Evolutionary conservation across 1,284 basidiomycete species (phyloP), one percentile per base, ranked within the genome.

Genomic region (Rhodotorula glutinis): DNA sequence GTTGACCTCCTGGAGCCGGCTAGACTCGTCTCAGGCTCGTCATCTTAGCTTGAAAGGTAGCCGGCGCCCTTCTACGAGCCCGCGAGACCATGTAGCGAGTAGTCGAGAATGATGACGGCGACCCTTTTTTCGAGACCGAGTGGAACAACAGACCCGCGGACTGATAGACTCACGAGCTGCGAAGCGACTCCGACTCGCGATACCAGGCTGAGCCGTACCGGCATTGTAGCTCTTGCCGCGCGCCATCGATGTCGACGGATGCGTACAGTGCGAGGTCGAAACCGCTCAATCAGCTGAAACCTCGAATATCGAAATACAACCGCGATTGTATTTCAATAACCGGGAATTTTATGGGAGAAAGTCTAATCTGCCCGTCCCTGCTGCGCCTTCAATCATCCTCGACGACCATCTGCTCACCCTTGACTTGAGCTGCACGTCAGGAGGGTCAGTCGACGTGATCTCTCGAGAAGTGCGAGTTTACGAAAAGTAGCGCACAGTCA

Each of bases 401-500:
- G 29, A 73, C 69, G 0, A 68, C 67, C 13, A 73, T 53, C 54
- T 73, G 72, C 47, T 73, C 72, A 8, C 63, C 63, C 65, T 73
- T 73, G 60, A 69, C 51, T 59, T 66, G 65, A 17, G 69, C 72
- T 73, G 47, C 23, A 27, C 4, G 5, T 27, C n/a, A n/a, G n/a
- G n/a, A n/a, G n/a, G n/a, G n/a, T n/a, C n/a, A n/a, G n/a, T n/a
- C n/a, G n/a, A n/a, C n/a, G n/a, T n/a, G n/a, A n/a, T n/a, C n/a
- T n/a, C n/a, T n/a, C n/a, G n/a, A n/a, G n/a, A n/a, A n/a, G n/a
- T n/a, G n/a, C n/a, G n/a, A n/a, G n/a, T n/a, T n/a, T n/a, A n/a
- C n/a, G 14, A 23, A 3, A 1, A 17, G 13, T 0, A 23, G 76
- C 84, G 76, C 73, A 90, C 91, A 87, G 72, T 86, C 88, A 17